Base-by-base conservation (phyloP, 2,329 filamentous ascomycete species). In the Lasiodiplodia sp. region DNA sequence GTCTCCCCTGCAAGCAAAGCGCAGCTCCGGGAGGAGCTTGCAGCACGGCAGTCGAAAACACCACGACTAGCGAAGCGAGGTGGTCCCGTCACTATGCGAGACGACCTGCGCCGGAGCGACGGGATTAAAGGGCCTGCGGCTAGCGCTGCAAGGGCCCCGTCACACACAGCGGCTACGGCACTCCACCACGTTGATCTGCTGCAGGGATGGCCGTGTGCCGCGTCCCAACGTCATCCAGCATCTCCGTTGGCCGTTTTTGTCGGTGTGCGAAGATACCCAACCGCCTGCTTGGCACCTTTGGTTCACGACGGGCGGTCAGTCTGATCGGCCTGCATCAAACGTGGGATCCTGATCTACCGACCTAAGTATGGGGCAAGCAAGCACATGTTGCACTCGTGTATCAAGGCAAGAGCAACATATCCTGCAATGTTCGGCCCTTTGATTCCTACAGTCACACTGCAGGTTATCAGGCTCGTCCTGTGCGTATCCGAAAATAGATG, bases 111-210 rank as follows among this genome's bases (percentile, higher is more conserved):
- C 31, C 31, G 10, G 31, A 23, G 31, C 18, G 31, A 37, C 34
- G 55, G 31, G 31, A 37, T n/a, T 28, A 57, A 57, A 57, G 55
- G 55, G 31, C 55, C 34, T 57, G 18, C 18, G 31, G n/a, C 37
- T 44, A 16, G 56, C 38, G 56, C 37, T 51, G 40, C 58, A 63
- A 38, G 37, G 56, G 55, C n/a, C 34, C 23, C 55, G n/a, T 58
- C 55, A 58, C 55, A 58, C 55, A 58, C 55, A 58, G 16, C 55
- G 23, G 37, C 55, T 28, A n/a, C 44, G 44, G 18, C 16, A 34
- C 57, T 62, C 40, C 25, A 63, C 58, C 58, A 63, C 58, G 58
- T 51, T 63, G 58, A 63, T 63, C 58, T 34, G 58, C 58, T n/a
- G 57, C 58, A 51, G 58, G 40, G 58, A 63, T 63, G 21, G 40